These are phyloP conservation scores for Mortierella sp. DNA, from an alignment of 371 early-diverging fungal species.

Conservation along the genomic window DNA sequence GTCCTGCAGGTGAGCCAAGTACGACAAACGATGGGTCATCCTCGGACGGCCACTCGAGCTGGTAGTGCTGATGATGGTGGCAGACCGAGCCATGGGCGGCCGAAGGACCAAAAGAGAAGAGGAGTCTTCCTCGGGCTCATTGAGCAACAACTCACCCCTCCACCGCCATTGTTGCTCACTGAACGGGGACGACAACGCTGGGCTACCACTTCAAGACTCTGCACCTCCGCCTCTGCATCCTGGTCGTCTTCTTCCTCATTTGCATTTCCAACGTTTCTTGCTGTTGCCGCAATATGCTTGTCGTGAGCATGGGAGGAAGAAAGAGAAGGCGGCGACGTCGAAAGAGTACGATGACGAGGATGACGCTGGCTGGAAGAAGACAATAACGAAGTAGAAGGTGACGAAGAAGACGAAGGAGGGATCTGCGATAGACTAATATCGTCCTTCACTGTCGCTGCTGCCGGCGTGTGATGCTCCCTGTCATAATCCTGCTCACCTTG, in stretches of 20 bases:
- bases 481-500: neutral
- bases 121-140: neutral
- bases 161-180: neutral
- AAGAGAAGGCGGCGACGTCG: neutral
- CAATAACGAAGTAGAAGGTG: no score
- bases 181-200: neutral
- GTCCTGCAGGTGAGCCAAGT: slow-evolving; percentile 33
- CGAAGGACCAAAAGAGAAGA: neutral
- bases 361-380: neutral
- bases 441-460: neutral
- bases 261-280: neutral
- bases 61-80: slow-evolving; percentile 25
- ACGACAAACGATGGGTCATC: slow-evolving; percentile 42
- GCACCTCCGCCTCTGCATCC: neutral
- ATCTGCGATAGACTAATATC: neutral
- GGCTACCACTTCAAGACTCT: slow-evolving; percentile 2
- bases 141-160: neutral
- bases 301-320: neutral
- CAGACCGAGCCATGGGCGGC: slow-evolving; percentile 5
- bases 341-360: neutral
- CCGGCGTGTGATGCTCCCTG: neutral
- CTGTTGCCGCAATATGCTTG: neutral
- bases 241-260: neutral
- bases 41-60: slow-evolving; percentile 20
- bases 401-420: neutral